These are phyloP conservation scores for Bonia amplexicaulis DNA, from an alignment of 176 grass and related monocot genomes.

Conservation along the genomic window DNA sequence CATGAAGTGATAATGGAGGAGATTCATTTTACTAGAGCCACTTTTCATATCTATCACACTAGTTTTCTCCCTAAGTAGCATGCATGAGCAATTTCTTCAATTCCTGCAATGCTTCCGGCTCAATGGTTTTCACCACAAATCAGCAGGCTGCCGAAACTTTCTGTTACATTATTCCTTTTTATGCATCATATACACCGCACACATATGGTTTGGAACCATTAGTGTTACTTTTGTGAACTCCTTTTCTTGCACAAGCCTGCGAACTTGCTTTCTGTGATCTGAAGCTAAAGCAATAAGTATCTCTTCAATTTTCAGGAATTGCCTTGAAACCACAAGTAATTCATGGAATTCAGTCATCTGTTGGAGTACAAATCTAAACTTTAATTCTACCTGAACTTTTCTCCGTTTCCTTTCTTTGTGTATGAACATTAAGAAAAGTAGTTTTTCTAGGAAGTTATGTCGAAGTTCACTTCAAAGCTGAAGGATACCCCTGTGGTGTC, in stretches of 20 bases:
- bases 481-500: slow-evolving; percentile 32
- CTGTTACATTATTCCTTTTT: neutral
- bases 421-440: slow-evolving; percentile 18
- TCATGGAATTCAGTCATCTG: slow-evolving; percentile 62
- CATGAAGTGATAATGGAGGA: neutral
- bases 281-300: slow-evolving; percentile 15
- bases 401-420: slow-evolving; percentile 3
- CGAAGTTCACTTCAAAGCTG: slow-evolving; percentile 55
- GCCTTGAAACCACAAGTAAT: slow-evolving; percentile 68
- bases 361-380: slow-evolving; percentile 42
- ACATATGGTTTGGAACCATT: neutral
- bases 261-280: slow-evolving; percentile 22
- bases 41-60: neutral
- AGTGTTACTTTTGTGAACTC: slow-evolving; percentile 6
- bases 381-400: neutral
- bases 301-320: slow-evolving; percentile 51
- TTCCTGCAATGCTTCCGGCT: neutral
- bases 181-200: neutral
- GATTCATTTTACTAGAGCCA: neutral
- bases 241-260: slow-evolving; percentile 5
- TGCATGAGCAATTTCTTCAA: slow-evolving; percentile 16
- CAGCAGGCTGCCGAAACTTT: neutral
- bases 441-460: slow-evolving; percentile 49
- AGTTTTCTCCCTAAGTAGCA: slow-evolving; percentile 1
- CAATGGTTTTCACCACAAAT: neutral